Conservation (phyloP, 148 eudicot genomes). For the Heliamphora exappendiculata region DNA sequence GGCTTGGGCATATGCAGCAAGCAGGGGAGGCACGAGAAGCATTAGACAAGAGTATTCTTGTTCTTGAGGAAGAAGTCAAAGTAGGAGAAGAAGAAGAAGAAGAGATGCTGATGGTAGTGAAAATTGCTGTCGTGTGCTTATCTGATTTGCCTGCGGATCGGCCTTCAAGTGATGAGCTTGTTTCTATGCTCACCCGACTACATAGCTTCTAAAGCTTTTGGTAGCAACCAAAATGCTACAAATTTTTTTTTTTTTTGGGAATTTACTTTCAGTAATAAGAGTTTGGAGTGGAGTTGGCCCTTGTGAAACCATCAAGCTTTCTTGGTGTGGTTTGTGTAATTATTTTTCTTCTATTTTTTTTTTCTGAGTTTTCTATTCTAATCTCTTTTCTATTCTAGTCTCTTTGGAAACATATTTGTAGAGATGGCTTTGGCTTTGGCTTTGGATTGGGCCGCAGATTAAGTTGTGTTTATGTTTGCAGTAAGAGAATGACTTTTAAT, state of each 20-base stretch:
- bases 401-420: neutral
- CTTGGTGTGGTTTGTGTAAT: neutral
- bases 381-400: too few species aligned
- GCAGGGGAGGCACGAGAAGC: conserved; percentile 74
- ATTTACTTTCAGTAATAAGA: neutral
- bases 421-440: too few species aligned
- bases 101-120: conserved; percentile 90
- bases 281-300: neutral
- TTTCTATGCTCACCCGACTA: conserved; percentile 87
- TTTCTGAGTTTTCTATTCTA: neutral
- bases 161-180: conserved; percentile 90
- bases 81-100: conserved; percentile 86
- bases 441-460: neutral
- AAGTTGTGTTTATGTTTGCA: too few species aligned
- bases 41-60: conserved; percentile 68
- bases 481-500: too few species aligned
- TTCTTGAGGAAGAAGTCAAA: too few species aligned
- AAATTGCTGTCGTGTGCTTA: conserved; percentile 77
- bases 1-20: conserved; percentile 84
- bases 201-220: conserved; percentile 65
- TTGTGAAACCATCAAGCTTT: neutral
- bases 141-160: conserved; percentile 85
- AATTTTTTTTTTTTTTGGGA: neutral
- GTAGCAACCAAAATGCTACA: conserved; percentile 27
- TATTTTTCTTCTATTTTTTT: neutral